These are phyloP conservation scores for Misopates orontium DNA, from an alignment of 257 asterid species.

Conservation along the genomic window DNA sequence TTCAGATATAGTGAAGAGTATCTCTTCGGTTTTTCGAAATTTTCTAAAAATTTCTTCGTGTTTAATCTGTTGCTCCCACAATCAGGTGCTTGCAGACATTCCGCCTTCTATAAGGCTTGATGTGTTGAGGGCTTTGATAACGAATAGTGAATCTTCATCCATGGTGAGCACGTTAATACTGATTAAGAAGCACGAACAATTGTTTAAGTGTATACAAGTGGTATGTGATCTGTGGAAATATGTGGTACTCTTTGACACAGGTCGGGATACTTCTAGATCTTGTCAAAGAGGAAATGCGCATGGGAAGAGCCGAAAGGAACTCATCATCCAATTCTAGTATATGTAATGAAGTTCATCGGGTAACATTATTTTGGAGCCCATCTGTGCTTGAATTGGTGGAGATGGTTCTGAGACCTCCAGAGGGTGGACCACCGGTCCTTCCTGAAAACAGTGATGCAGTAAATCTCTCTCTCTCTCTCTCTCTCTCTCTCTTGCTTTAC, in stretches of 20 bases:
- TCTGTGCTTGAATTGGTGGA: constrained; percentile 70
- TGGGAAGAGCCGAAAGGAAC: constrained; percentile 39
- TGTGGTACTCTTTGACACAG: constrained; percentile 38
- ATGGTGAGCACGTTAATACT: constrained; percentile 57
- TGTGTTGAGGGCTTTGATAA: constrained; percentile 67
- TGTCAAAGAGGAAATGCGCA: constrained; percentile 67
- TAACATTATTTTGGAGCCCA: constrained; percentile 60
- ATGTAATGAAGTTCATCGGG: constrained; percentile 26
- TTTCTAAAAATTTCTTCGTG: constrained; percentile 3
- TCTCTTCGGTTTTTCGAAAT: not conserved
- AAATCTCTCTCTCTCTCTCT: constrained; percentile 34
- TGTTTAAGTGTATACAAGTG: constrained; percentile 14
- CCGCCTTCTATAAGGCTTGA: constrained; percentile 71
- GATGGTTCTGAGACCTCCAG: constrained; percentile 73
- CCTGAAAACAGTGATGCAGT: constrained; percentile 92
- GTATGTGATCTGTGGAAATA: not conserved
- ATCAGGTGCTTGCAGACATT: constrained; percentile 76
- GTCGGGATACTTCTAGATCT: constrained; percentile 72
- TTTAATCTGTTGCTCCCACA: constrained; percentile 24
- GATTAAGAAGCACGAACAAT: constrained; percentile 18
- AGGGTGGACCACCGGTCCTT: constrained; percentile 88
- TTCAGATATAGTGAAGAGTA: not conserved
- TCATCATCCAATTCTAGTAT: constrained; percentile 28
- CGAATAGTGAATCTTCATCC: constrained; percentile 67
- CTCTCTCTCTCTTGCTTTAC: not conserved